Evolutionary conservation across 495 filamentous ascomycete species (phyloP).

Genomic region (Aspergillus ostianus): DNA sequence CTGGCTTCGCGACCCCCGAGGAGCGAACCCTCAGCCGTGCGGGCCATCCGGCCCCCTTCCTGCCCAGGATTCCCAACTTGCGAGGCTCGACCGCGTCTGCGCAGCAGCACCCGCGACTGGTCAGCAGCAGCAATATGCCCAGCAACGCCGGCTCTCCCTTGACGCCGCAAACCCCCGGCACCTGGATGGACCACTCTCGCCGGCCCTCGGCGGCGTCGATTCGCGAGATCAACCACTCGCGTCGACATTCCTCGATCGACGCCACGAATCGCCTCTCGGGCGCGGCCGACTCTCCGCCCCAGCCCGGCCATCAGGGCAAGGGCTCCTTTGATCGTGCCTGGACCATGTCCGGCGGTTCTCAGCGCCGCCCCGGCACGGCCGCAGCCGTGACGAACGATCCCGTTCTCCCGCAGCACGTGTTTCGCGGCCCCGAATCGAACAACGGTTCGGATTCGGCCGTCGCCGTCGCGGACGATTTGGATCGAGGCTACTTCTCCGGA

Average conservation of each 20-base stretch:
- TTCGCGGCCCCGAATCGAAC: slow-evolving; percentile 23
- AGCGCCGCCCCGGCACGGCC: slow-evolving; percentile 39
- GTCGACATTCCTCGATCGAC: slow-evolving; percentile 84
- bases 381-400: slow-evolving; percentile 26
- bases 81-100: slow-evolving; percentile 28
- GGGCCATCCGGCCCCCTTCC: slow-evolving; percentile 43
- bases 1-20: slow-evolving; percentile 33
- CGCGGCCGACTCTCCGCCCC: slow-evolving; percentile 21
- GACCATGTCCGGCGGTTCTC: slow-evolving; percentile 60
- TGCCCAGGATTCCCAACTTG: slow-evolving; percentile 61
- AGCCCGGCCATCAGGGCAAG: slow-evolving; percentile 66
- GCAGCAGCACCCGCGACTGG: slow-evolving; percentile 36
- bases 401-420: slow-evolving; percentile 18
- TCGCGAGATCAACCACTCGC: slow-evolving; percentile 78
- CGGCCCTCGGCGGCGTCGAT: slow-evolving; percentile 79
- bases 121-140: slow-evolving; percentile 29
- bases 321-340: slow-evolving; percentile 88
- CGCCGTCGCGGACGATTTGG: slow-evolving; percentile 57
- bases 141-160: slow-evolving; percentile 35
- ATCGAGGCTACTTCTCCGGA: slow-evolving; percentile 92
- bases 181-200: slow-evolving; percentile 54
- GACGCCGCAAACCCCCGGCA: slow-evolving; percentile 31
- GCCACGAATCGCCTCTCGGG: slow-evolving; percentile 44
- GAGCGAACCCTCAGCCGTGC: slow-evolving; percentile 41
- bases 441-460: slow-evolving; percentile 28